phyloP scores from a whole-genome alignment of 2,329 filamentous ascomycete genomes.

The Hymenoscyphus infarciens region DNA sequence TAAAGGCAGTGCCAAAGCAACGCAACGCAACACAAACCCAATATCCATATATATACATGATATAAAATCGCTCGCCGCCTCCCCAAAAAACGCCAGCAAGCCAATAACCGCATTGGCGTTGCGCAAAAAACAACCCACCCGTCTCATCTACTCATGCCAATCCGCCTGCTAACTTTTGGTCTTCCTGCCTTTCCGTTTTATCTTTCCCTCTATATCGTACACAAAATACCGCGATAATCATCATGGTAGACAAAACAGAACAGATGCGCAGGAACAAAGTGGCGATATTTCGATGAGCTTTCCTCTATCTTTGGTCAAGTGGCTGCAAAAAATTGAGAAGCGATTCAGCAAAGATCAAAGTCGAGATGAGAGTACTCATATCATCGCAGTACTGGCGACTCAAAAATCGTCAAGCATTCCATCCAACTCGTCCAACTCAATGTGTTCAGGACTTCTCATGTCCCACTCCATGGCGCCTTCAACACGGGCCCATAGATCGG shows the following conservation, averaged over 20 bases:
- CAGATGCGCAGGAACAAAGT: conserved; percentile 1
- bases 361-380: conserved; percentile 12
- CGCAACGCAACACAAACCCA: background rate
- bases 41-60: conserved; percentile 9
- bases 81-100: conserved; percentile 9
- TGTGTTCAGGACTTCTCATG: conserved; percentile 73
- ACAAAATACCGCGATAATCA: conserved; percentile 1
- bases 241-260: conserved; percentile 1
- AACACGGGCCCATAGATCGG: conserved; percentile 31
- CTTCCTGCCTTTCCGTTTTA: conserved; percentile 6
- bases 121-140: conserved; percentile 5
- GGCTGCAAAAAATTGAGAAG: conserved; percentile 10
- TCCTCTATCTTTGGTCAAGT: background rate
- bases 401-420: conserved; percentile 69
- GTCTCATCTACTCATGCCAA: conserved; percentile 6
- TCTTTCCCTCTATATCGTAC: conserved; percentile 11
- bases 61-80: conserved; percentile 2
- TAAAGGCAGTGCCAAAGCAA: conserved; percentile 6
- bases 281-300: background rate
- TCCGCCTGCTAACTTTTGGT: conserved; percentile 6
- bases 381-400: conserved; percentile 13
- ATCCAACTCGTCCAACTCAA: conserved; percentile 92
- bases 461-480: conserved; percentile 54
- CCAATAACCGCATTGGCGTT: conserved; percentile 4
- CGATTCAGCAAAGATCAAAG: conserved; percentile 11